These are phyloP conservation scores for Copromyces sp. DNA, from an alignment of 495 filamentous ascomycete species.

Conservation along the genomic window DNA sequence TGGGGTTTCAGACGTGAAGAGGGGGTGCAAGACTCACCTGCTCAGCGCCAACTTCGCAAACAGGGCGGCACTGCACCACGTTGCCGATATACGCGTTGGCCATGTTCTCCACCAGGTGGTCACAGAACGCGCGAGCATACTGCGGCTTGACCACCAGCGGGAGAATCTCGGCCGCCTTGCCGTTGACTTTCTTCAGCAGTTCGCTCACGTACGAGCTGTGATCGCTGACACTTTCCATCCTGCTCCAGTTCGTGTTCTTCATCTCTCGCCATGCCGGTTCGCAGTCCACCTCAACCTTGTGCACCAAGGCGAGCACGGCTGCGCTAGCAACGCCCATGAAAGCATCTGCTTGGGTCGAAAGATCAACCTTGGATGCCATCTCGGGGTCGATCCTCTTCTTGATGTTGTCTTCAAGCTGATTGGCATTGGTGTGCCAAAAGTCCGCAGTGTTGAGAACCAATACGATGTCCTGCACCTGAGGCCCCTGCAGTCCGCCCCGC, in stretches of 20 bases:
- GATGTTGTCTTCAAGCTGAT: constrained; percentile 89
- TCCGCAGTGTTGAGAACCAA: constrained; percentile 92
- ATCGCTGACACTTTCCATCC: constrained; percentile 88
- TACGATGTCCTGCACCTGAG: constrained; percentile 66
- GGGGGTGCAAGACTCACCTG: constrained; percentile 44
- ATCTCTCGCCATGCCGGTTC: constrained; percentile 93
- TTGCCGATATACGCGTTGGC: constrained; percentile 69
- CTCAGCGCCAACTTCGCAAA: constrained; percentile 92
- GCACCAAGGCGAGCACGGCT: constrained; percentile 72
- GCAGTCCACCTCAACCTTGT: constrained; percentile 68
- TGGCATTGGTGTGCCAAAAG: constrained; percentile 90
- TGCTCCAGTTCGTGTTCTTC: constrained; percentile 92
- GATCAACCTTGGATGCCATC: constrained; percentile 63
- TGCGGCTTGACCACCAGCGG: constrained; percentile 79
- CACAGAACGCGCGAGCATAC: constrained; percentile 89
- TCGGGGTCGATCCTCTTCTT: constrained; percentile 76
- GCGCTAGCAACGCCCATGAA: constrained; percentile 93
- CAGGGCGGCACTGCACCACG: constrained; percentile 78
- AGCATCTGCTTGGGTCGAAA: constrained; percentile 85
- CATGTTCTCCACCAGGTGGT: constrained; percentile 81
- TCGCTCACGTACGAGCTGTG: constrained; percentile 87
- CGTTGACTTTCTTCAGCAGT: constrained; percentile 61
- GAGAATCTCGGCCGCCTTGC: constrained; percentile 60
- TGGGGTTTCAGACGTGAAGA: not conserved
- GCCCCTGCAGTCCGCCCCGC: constrained; percentile 44